phyloP scores from a whole-genome alignment of 1,284 basidiomycete genomes.

The Malassezia slooffiae region DNA sequence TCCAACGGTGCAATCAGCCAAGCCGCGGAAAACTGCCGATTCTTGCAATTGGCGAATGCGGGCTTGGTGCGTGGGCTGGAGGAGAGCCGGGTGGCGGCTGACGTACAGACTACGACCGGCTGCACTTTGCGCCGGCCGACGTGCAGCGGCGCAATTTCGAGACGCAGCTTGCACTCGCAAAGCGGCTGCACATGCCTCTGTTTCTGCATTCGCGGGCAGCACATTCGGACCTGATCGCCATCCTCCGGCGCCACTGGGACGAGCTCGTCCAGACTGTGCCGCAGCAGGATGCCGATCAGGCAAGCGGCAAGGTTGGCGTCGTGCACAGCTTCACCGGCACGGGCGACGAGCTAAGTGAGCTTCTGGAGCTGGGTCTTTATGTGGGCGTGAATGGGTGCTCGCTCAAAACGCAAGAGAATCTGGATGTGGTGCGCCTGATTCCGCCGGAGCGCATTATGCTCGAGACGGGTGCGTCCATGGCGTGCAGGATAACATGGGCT shows the following conservation, averaged over 20 bases:
- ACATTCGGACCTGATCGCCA: slow-evolving; percentile 57
- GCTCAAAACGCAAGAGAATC: slow-evolving; percentile 65
- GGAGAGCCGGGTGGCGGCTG: too few relatives aligned
- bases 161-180: slow-evolving; percentile 60
- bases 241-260: slow-evolving; percentile 49
- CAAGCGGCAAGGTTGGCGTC: slow-evolving; percentile 49
- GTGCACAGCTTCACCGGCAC: slow-evolving; percentile 79
- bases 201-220: slow-evolving; percentile 70
- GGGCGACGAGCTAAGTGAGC: slow-evolving; percentile 57
- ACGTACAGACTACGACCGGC: slow-evolving; percentile 67
- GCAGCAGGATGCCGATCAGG: neutral
- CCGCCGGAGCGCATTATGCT: slow-evolving; percentile 61
- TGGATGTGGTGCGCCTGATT: slow-evolving; percentile 57
- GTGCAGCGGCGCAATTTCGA: slow-evolving; percentile 63
- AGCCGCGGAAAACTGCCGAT: slow-evolving; percentile 12
- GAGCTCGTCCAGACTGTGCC: slow-evolving; percentile 8
- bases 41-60: slow-evolving; percentile 73
- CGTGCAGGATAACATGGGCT: neutral
- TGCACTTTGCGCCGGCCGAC: slow-evolving; percentile 59
- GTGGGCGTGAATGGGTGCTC: slow-evolving; percentile 73
- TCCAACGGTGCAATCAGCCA: slow-evolving; percentile 7
- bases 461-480: slow-evolving; percentile 56
- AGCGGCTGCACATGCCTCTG: slow-evolving; percentile 63
- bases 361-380: slow-evolving; percentile 50
- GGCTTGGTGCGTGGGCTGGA: slow-evolving; percentile 61